Conservation (phyloP, 306 rosid species). For the Begonia masoniana region DNA sequence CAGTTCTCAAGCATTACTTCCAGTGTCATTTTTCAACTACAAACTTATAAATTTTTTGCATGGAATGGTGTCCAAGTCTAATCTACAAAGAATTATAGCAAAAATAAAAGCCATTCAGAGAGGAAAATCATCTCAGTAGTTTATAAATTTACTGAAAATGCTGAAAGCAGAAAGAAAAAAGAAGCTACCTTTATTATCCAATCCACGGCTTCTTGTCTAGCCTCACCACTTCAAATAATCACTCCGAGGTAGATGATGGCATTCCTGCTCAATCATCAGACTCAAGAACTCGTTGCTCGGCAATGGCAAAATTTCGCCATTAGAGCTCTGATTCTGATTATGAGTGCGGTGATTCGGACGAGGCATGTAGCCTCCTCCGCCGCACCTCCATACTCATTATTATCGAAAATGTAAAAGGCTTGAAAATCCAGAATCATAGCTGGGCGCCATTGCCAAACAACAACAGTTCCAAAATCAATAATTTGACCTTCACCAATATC, state of each 20-base stretch:
- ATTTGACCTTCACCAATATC: too few relatives aligned
- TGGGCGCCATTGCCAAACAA: conserved; percentile 66
- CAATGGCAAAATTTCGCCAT: conserved; percentile 38
- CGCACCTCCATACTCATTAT: conserved; percentile 25
- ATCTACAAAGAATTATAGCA: too few relatives aligned
- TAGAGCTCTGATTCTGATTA: conserved; percentile 11
- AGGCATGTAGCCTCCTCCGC: conserved; percentile 21
- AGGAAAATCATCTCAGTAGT: too few relatives aligned
- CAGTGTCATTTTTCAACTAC: too few relatives aligned
- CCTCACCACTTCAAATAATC: conserved; percentile 51
- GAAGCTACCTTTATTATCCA: conserved; percentile 82
- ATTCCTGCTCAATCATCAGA: conserved; percentile 50
- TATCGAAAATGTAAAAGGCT: conserved; percentile 77
- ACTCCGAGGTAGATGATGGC: conserved; percentile 35
- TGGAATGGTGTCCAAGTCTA: too few relatives aligned
- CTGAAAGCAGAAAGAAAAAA: not conserved
- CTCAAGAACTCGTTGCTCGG: conserved; percentile 62
- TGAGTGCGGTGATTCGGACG: conserved; percentile 20
- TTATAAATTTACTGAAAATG: too few relatives aligned
- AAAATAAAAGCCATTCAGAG: too few relatives aligned
- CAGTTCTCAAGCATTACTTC: too few relatives aligned
- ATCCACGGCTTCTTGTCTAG: conserved; percentile 67
- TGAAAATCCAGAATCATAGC: conserved; percentile 51
- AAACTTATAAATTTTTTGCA: too few relatives aligned
- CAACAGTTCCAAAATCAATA: not conserved